A percentile compares a stretch with the other conserved stretches of the same genome.
Evolutionary conservation across 2,329 filamentous ascomycete species (phyloP).

Genomic region (Triangularia verruculosa): DNA sequence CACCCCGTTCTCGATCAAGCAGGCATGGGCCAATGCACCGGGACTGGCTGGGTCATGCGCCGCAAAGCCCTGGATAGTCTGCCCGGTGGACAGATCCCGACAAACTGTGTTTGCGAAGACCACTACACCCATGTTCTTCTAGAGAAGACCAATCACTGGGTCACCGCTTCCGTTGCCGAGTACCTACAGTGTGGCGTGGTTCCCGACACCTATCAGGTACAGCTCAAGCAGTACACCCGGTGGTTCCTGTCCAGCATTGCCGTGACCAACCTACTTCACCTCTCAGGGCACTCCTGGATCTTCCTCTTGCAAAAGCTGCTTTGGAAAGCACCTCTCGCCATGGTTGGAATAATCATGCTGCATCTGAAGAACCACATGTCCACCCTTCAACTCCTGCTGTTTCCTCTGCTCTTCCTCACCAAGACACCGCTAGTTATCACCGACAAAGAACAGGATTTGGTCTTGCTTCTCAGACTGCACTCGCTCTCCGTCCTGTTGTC

Average conservation of each 20-base stretch:
- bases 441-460: background rate
- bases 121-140: background rate
- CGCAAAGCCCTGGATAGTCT: background rate
- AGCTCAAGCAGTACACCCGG: background rate
- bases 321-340: background rate
- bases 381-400: background rate
- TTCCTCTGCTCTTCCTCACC: background rate
- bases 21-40: background rate
- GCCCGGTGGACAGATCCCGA: background rate
- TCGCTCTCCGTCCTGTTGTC: background rate
- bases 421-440: background rate
- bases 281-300: background rate
- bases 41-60: background rate
- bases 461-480: background rate
- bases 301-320: background rate
- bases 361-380: background rate
- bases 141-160: background rate
- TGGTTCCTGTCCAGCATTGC: background rate
- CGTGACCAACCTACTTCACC: background rate
- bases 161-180: background rate
- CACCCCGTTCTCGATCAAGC: background rate
- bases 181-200: background rate
- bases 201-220: background rate
- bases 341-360: background rate
- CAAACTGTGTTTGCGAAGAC: background rate